A percentile compares a stretch with the other conserved stretches of the same genome.
Conservation (phyloP, 148 eudicot species). For the Drosera capensis region DNA sequence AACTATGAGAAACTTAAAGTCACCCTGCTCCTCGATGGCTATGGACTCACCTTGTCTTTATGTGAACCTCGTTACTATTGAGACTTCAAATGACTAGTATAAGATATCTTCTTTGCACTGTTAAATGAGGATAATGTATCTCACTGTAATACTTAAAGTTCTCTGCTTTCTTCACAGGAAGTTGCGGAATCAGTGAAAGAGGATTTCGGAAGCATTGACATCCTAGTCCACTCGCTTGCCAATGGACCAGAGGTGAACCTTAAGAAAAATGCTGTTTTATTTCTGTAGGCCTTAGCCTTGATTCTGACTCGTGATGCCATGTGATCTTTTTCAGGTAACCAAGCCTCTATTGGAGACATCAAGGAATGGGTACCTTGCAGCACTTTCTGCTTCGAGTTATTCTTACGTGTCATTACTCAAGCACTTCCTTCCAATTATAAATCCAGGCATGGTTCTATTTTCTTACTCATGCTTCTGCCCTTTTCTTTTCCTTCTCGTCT, state of each 20-base stretch:
- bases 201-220: conserved; percentile 90
- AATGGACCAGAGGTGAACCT: conserved; percentile 80
- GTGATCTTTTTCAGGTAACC: conserved; percentile 39
- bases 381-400: conserved; percentile 92
- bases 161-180: conserved; percentile 34
- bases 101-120: neutral
- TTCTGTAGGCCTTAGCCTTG: conserved; percentile 1
- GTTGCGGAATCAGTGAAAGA: conserved; percentile 66
- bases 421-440: conserved; percentile 90
- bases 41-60: too few species aligned
- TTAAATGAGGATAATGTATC: neutral
- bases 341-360: conserved; percentile 91
- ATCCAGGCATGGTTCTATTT: conserved; percentile 47
- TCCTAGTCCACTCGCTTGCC: conserved; percentile 94
- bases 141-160: neutral
- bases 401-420: conserved; percentile 80
- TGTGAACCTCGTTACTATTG: too few species aligned
- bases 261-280: too few species aligned
- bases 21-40: too few species aligned
- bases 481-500: neutral
- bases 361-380: conserved; percentile 82
- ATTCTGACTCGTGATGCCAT: conserved; percentile 3
- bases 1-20: too few species aligned
- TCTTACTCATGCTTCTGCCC: neutral
- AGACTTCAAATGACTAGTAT: too few species aligned